Conservation (phyloP, 2,329 filamentous ascomycete species). For the Cryphonectria parasitica region DNA sequence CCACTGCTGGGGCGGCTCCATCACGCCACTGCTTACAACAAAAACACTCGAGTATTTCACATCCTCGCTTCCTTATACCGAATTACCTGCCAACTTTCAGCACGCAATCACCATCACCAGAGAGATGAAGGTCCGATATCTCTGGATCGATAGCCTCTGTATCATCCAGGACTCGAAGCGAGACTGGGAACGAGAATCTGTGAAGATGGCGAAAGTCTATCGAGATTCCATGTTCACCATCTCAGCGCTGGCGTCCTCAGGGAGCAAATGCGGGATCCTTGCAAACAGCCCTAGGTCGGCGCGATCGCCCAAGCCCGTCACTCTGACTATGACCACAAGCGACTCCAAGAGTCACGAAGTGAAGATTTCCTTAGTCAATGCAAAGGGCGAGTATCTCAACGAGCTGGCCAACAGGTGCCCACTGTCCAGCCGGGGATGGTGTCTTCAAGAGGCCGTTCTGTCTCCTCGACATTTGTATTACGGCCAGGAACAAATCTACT, state of each 20-base stretch:
- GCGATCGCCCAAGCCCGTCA: background rate
- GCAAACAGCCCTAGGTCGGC: background rate
- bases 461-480: slow-evolving; percentile 12
- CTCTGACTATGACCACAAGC: background rate
- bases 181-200: slow-evolving; percentile 11
- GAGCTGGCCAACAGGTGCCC: background rate
- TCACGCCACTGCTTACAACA: background rate
- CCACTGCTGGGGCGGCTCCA: slow-evolving; percentile 15
- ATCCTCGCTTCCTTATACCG: background rate
- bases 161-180: background rate
- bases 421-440: slow-evolving; percentile 8
- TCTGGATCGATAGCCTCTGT: slow-evolving; percentile 15
- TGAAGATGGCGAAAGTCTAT: slow-evolving; percentile 9
- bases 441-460: slow-evolving; percentile 1
- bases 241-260: background rate
- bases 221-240: slow-evolving; percentile 7
- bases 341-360: background rate
- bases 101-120: slow-evolving; percentile 14
- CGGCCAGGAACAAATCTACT: slow-evolving; percentile 9
- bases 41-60: background rate
- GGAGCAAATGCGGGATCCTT: slow-evolving; percentile 5
- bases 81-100: slow-evolving; percentile 12
- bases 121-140: slow-evolving; percentile 6
- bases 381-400: background rate
- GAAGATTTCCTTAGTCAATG: background rate